phyloP scores from a whole-genome alignment of 2,329 filamentous ascomycete genomes.

The Simplicillium sp. region DNA sequence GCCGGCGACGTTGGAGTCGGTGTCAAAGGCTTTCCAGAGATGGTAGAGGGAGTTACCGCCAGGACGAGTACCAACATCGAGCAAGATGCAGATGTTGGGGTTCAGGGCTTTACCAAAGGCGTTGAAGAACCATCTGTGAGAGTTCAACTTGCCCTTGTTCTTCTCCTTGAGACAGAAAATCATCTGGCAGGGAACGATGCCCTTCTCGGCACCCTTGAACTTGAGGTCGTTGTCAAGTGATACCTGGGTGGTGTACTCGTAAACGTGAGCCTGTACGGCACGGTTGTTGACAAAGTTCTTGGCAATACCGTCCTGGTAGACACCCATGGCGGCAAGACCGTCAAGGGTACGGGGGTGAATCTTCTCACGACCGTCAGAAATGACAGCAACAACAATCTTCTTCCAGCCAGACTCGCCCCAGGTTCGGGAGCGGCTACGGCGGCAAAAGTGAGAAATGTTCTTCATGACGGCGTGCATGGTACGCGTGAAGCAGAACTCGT shows the following conservation, averaged over 20 bases:
- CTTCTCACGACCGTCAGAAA: conserved; percentile 82
- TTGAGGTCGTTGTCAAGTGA: conserved; percentile 92
- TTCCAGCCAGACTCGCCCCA: conserved; percentile 98
- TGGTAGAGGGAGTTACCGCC: conserved; percentile 89
- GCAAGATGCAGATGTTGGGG: conserved; percentile 91
- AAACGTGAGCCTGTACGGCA: conserved; percentile 92
- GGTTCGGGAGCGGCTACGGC: conserved; percentile 79
- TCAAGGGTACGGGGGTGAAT: conserved; percentile 91
- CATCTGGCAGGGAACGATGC: conserved; percentile 95
- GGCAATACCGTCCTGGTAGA: conserved; percentile 96
- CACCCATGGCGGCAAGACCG: conserved; percentile 89
- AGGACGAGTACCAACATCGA: conserved; percentile 92
- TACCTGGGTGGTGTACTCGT: conserved; percentile 98
- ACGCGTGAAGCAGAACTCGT: conserved; percentile 90
- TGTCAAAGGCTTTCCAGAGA: conserved; percentile 97
- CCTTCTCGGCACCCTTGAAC: conserved; percentile 98
- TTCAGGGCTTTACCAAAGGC: conserved; percentile 88
- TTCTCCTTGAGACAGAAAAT: conserved; percentile 98
- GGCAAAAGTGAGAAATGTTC: conserved; percentile 95
- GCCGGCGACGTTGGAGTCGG: conserved; percentile 92
- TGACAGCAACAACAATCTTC: conserved; percentile 96
- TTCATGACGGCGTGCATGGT: conserved; percentile 99
- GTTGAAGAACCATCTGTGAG: conserved; percentile 98
- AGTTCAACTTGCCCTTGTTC: conserved; percentile 96
- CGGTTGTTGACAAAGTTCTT: conserved; percentile 97